Percentiles rank a stretch among this genome's conserved stretches.
Conservation (phyloP, 2,329 filamentous ascomycete species). For the Tolypocladium capitatum region DNA sequence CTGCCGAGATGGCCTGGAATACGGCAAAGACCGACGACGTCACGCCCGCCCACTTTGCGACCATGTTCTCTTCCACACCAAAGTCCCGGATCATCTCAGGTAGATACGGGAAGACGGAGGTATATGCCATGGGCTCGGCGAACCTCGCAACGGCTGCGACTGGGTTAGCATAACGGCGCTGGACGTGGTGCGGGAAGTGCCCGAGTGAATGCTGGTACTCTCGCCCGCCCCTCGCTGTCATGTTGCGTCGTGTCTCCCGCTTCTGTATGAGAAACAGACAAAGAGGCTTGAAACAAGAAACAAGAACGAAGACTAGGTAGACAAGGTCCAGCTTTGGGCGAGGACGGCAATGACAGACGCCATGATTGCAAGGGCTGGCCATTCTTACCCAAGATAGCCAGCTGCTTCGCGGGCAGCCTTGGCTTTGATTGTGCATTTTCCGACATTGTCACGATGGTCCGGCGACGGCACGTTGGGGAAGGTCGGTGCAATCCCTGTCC, state of each 20-base stretch:
- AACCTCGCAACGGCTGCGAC: conserved; percentile 59
- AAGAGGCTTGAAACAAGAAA: neutral
- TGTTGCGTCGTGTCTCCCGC: neutral
- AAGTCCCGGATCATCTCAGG: conserved; percentile 79
- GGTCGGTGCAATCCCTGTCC: neutral
- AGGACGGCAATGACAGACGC: neutral
- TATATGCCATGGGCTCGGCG: conserved; percentile 60
- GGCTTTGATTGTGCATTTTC: conserved; percentile 24
- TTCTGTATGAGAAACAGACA: neutral
- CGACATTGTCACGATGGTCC: neutral
- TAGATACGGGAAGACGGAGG: conserved; percentile 56
- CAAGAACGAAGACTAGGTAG: neutral
- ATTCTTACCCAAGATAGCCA: conserved; percentile 62
- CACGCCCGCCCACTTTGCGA: conserved; percentile 71
- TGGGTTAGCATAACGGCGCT: conserved; percentile 4
- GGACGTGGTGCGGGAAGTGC: neutral
- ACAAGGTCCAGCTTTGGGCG: neutral
- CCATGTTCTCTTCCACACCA: conserved; percentile 53
- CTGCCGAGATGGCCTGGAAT: conserved; percentile 56
- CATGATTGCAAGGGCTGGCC: too few species aligned
- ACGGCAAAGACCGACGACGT: conserved; percentile 61
- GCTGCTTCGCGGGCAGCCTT: conserved; percentile 63
- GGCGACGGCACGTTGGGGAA: neutral
- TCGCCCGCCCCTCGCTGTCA: conserved; percentile 3
- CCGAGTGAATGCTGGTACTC: neutral